Percentiles rank a stretch among this genome's conserved stretches.
Conservation (phyloP, 805 yeast species). For the Yamadazyma nakazawae region DNA sequence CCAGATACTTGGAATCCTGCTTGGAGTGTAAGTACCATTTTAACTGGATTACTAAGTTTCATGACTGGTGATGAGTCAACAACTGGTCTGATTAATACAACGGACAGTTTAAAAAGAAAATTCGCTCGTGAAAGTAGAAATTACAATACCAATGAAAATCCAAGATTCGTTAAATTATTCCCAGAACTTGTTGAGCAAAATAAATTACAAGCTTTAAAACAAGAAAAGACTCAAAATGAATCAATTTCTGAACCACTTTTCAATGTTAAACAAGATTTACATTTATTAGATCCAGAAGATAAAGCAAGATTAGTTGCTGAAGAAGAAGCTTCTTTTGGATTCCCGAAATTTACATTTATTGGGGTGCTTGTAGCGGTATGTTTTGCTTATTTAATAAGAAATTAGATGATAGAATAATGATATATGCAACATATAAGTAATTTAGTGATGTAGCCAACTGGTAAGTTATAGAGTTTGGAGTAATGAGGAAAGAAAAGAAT, state of each 20-base stretch:
- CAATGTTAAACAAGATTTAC: conserved; percentile 28
- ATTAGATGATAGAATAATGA: neutral
- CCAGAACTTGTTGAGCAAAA: conserved; percentile 60
- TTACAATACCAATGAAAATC: conserved; percentile 57
- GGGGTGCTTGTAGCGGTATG: conserved; percentile 33
- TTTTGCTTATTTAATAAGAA: conserved; percentile 19
- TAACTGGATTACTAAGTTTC: conserved; percentile 83
- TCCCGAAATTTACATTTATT: conserved; percentile 17
- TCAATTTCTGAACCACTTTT: conserved; percentile 15
- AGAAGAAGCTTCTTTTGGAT: conserved; percentile 10
- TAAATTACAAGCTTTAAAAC: conserved; percentile 24
- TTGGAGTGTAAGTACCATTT: conserved; percentile 88
- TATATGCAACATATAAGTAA: neutral
- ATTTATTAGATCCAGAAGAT: conserved; percentile 63
- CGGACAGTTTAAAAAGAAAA: conserved; percentile 51
- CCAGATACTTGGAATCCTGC: conserved; percentile 97
- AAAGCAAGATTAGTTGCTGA: conserved; percentile 42
- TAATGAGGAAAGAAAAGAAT: too few species aligned
- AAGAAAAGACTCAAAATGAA: conserved; percentile 15
- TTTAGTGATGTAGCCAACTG: too few species aligned
- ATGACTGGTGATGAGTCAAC: conserved; percentile 88
- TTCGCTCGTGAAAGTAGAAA: conserved; percentile 58
- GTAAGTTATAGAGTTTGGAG: too few species aligned
- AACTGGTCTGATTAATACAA: conserved; percentile 74
- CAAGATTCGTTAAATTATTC: conserved; percentile 59